Conservation (phyloP, 2,329 filamentous ascomycete genomes). For the Fusarium nelsonii region DNA sequence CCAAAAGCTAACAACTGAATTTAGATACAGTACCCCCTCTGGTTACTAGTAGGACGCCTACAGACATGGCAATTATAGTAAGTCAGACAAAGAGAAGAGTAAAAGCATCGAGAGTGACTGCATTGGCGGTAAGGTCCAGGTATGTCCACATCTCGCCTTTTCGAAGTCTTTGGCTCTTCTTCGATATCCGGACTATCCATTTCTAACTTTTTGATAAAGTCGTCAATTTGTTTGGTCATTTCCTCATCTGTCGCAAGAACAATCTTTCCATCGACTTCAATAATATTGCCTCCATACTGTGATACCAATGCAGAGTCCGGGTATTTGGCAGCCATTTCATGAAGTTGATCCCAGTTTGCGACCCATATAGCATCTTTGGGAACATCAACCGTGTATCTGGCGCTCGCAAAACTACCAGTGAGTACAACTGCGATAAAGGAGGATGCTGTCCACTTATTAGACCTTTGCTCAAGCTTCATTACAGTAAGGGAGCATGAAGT, state of each 20-base stretch:
- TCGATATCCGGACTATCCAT: background rate
- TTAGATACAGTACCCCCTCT: no score
- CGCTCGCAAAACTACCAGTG: background rate
- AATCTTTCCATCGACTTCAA: background rate
- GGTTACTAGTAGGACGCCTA: background rate
- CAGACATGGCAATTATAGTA: background rate
- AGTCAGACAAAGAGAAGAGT: background rate
- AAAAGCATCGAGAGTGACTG: background rate
- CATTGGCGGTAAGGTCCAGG: background rate
- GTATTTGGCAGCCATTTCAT: background rate
- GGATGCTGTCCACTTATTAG: background rate
- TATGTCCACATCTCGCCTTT: background rate
- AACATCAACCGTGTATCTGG: background rate
- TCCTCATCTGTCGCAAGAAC: background rate
- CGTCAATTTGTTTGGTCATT: background rate
- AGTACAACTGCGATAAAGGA: background rate
- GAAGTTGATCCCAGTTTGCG: background rate
- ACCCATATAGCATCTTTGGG: background rate
- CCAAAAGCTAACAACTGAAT: no score
- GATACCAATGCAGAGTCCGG: background rate
- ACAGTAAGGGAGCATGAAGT: background rate
- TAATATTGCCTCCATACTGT: background rate
- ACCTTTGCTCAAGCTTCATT: no score
- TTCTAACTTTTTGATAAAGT: background rate
- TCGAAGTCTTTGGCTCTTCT: background rate